A percentile compares a stretch with the other conserved stretches of the same genome.
These are phyloP conservation scores for Phylloporus sp. DNA, from an alignment of 768 basidiomycete genomes.

Conservation along the genomic window DNA sequence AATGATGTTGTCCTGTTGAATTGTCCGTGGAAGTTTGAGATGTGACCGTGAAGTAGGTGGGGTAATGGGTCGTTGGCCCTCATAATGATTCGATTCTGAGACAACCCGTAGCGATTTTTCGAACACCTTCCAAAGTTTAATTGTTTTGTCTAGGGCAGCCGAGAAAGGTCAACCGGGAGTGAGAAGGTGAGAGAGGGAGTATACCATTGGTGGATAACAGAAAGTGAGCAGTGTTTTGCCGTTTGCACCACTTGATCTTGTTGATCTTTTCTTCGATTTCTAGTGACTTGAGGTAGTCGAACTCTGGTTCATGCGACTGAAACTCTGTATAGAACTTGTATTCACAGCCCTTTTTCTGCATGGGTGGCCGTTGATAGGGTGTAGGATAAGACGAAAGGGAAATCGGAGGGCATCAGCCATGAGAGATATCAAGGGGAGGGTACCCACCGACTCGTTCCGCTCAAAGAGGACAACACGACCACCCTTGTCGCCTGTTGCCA, in stretches of 20 bases:
- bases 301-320: constrained; percentile 99
- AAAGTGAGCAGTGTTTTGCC: constrained; percentile 97
- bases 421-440: constrained; percentile 7
- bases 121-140: constrained; percentile 99
- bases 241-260: constrained; percentile 99
- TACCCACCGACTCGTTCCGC: constrained; percentile 89
- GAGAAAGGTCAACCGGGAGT: background rate
- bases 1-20: constrained; percentile 95
- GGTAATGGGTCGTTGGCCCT: constrained; percentile 68
- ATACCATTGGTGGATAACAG: constrained; percentile 93
- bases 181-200: constrained; percentile 12
- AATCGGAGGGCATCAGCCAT: constrained; percentile 35
- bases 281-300: constrained; percentile 98
- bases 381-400: constrained; percentile 9
- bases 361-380: constrained; percentile 14
- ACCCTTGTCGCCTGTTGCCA: constrained; percentile 99
- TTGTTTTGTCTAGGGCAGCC: constrained; percentile 82
- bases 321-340: constrained; percentile 99
- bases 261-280: constrained; percentile 99
- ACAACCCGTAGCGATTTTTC: constrained; percentile 96
- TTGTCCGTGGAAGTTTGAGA: constrained; percentile 86
- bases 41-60: constrained; percentile 55
- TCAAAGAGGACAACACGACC: constrained; percentile 98
- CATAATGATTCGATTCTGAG: constrained; percentile 91
- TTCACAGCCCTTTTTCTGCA: constrained; percentile 98